A percentile compares a stretch with the other conserved stretches of the same genome.
These are phyloP conservation scores for Penicillium digitatum DNA, from an alignment of 2,329 filamentous ascomycete species.

Conservation along the genomic window DNA sequence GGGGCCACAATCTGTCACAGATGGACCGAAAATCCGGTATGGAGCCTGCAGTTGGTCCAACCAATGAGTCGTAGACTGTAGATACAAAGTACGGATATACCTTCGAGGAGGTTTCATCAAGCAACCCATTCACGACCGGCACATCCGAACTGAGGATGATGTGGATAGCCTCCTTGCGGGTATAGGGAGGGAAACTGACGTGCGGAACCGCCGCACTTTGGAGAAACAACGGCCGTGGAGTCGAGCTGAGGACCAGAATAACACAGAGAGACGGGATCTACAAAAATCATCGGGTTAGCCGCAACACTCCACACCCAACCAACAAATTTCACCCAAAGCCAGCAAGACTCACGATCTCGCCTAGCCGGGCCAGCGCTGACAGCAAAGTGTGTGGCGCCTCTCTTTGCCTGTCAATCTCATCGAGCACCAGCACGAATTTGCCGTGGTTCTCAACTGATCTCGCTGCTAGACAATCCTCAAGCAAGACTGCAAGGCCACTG, in stretches of 20 bases:
- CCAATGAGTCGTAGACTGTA: slow-evolving; percentile 82
- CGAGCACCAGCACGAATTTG: slow-evolving; percentile 78
- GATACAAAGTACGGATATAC: slow-evolving; percentile 67
- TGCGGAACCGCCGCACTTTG: slow-evolving; percentile 68
- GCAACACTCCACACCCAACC: neutral
- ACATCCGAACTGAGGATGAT: slow-evolving; percentile 63
- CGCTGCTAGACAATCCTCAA: slow-evolving; percentile 48
- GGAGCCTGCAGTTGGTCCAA: slow-evolving; percentile 74
- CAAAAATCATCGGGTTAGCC: neutral
- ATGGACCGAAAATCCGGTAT: slow-evolving; percentile 67
- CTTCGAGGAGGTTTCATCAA: slow-evolving; percentile 26
- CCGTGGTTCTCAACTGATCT: slow-evolving; percentile 31
- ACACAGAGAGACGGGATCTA: slow-evolving; percentile 76
- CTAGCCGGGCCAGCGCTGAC: slow-evolving; percentile 73
- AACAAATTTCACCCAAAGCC: neutral
- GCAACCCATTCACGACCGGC: slow-evolving; percentile 34
- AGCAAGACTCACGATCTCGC: slow-evolving; percentile 67
- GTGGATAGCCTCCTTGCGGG: slow-evolving; percentile 69
- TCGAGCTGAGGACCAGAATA: slow-evolving; percentile 69
- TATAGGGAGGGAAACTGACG: slow-evolving; percentile 80
- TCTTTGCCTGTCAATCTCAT: slow-evolving; percentile 78
- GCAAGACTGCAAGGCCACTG: slow-evolving; percentile 68
- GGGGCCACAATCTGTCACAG: slow-evolving; percentile 74
- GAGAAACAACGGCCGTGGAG: slow-evolving; percentile 64
- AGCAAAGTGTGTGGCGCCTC: slow-evolving; percentile 76